Base-by-base conservation (phyloP, 192 early-diverging fungal genomes). In the Coemansia interrupta region DNA sequence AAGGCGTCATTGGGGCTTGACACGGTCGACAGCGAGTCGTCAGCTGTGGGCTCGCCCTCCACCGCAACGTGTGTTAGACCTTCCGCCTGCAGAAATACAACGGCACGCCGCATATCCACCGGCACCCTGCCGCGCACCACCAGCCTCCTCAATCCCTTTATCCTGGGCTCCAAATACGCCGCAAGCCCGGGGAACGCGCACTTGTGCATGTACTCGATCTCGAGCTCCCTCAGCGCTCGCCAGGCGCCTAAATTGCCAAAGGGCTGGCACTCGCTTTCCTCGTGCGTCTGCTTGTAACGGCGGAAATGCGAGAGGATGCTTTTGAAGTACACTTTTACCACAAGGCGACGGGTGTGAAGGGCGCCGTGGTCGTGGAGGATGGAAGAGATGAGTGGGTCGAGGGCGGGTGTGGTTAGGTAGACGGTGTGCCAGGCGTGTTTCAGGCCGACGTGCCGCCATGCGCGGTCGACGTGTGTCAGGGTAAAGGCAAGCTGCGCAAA, bases 161-260 rank as follows among this genome's bases (percentile, higher is more conserved):
- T 28, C 18, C 75, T 65, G 5, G 75, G 66, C 63, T 72, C 62
- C 46, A 78, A 15, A 17, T 78, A 78, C 22, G 58, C 47, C 14
- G 75, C 66, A 19, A 78, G 48, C 0, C 69, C 75, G 1, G 75
- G 75, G 22, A 78, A 78, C 30, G 70, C 75, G 50, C 75, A 78
- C 49, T 72, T 72, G 65, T 78, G 70, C 43, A 56, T 51, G 23
- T 78, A 78, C 3, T 30, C 52, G 8, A 78, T 69, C 29, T 78
- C 75, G 1, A 78, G 60, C 24, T 72, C 75, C 8, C 40, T 28
- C 29, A 78, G 46, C 12, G 23, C 48, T 4, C 62, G 61, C 75
- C 75, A 78, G 45, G 23, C 26, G 7, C 22, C 28, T 32, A 78
- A 44, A 24, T 63, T 64, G 36, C 70, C 59, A 20, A 78, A 78